Evolutionary conservation across 2,329 filamentous ascomycete genomes (phyloP), one percentile per base, ranked within the genome.

Genomic region (Cadophora gregata): DNA sequence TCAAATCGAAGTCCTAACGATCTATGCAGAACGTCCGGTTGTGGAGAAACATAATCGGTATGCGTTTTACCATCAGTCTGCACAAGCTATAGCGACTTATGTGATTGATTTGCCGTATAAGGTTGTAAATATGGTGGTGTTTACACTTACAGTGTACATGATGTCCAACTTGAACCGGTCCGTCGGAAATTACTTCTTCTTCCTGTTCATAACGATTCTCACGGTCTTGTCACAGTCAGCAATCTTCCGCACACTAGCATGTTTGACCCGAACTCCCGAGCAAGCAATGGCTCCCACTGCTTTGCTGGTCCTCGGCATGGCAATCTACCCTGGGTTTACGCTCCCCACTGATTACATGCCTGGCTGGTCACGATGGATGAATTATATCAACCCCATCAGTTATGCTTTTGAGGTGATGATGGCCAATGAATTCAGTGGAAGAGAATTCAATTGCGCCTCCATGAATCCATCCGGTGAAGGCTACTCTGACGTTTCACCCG

Each of bases 11-110:
- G 80, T 82, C 76, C 79, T 96, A 0, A n/a, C 70, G 25, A 84
- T 97, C 4, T 97, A 95, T 76, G 86, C 91, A 3, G 93, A 97
- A 85, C 90, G 94, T 47, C 90, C 91, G 0, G 96, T 97, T 73
- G 92, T 97, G 68, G 93, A 97, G 77, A 97, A 97, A 77, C 95
- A 97, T 74, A 81, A 85, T 64, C 88, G 91, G 67, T 97, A 97
- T 77, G 93, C 93, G 24, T 84, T 97, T 19, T 97, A 97, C 74
- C 94, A 97, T 74, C 93, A 94, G 0, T 93, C 91, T 14, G 91
- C 93, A 9, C 93, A 97, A 83, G 93, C 93, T n/a, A 84, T 95
- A 59, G 88, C 93, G 0, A 96, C 92, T 10, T 96, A 97, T 90
- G 79, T 97, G 36, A 90, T 87, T 69, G 93, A 97, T 73, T 80